phyloP scores from a whole-genome alignment of 805 yeast species.

The Suhomyces sp. region DNA sequence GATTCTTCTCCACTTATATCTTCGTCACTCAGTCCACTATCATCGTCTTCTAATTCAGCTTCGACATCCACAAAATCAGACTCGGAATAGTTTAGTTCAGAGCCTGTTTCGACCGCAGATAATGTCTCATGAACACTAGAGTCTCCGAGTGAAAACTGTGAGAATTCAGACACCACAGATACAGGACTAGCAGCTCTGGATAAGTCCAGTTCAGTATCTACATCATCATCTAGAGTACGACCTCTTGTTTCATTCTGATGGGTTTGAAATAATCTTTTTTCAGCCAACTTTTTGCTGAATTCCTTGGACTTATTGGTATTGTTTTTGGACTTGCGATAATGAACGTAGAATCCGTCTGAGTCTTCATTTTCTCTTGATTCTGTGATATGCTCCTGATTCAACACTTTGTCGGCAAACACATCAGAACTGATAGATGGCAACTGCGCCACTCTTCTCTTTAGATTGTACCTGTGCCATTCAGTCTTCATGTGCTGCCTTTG shows the following conservation, averaged over 20 bases:
- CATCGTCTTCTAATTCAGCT: conserved; percentile 23
- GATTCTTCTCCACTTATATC: conserved; percentile 22
- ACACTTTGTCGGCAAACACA: conserved; percentile 66
- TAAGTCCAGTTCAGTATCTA: conserved; percentile 27
- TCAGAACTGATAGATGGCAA: conserved; percentile 46
- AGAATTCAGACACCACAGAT: conserved; percentile 53
- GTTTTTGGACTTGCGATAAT: conserved; percentile 21
- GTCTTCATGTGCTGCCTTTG: conserved; percentile 95
- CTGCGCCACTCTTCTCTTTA: conserved; percentile 86
- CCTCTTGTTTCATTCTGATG: conserved; percentile 26
- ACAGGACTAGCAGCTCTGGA: conserved; percentile 53
- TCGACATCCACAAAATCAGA: conserved; percentile 18
- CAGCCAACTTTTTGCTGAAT: conserved; percentile 38
- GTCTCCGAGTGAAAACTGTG: conserved; percentile 57
- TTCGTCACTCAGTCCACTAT: conserved; percentile 17
- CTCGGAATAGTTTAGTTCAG: conserved; percentile 45
- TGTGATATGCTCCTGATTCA: conserved; percentile 14
- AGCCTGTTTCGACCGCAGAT: conserved; percentile 45
- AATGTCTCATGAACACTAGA: conserved; percentile 22
- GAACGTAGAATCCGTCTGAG: conserved; percentile 53
- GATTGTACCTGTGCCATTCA: conserved; percentile 96
- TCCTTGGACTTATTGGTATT: conserved; percentile 26
- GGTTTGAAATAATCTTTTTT: conserved; percentile 24
- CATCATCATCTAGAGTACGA: conserved; percentile 28
- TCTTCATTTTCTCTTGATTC: conserved; percentile 40